Percentiles rank a stretch among this genome's conserved stretches.
Conservation (phyloP, 441 rosid genomes). For the Bocquillonia castaneifolia region DNA sequence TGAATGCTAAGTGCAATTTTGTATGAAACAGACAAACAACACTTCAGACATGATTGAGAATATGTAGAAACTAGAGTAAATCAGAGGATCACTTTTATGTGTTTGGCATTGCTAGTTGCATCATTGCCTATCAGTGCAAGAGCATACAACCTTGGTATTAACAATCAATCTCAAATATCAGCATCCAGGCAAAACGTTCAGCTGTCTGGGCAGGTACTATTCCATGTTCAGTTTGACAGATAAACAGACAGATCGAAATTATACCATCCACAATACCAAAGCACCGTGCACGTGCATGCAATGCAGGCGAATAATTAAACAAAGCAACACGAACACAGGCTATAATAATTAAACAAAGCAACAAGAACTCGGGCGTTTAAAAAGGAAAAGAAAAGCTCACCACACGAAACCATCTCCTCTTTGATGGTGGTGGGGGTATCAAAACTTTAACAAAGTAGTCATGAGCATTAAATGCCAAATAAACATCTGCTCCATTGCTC, state of each 20-base stretch:
- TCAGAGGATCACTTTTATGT: not conserved
- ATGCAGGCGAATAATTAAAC: slow-evolving; percentile 11
- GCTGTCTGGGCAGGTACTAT: not conserved
- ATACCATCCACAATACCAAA: not conserved
- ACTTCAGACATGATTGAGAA: not conserved
- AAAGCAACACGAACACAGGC: not conserved
- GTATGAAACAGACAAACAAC: not conserved
- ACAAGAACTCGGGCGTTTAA: not conserved
- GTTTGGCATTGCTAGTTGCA: not conserved
- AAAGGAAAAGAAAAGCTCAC: slow-evolving; percentile 38
- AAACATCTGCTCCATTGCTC: slow-evolving; percentile 48
- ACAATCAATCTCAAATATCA: not conserved
- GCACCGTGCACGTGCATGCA: not conserved
- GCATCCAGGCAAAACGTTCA: not conserved
- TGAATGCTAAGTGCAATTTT: not conserved
- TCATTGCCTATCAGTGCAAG: not conserved
- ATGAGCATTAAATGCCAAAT: slow-evolving; percentile 75
- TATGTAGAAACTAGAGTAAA: not conserved
- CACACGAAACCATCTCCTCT: slow-evolving; percentile 74
- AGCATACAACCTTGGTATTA: not conserved
- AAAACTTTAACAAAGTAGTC: slow-evolving; percentile 53
- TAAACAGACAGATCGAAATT: not conserved
- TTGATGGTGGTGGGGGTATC: slow-evolving; percentile 53
- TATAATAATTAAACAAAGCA: not conserved
- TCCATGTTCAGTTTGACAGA: not conserved